Percentiles rank a stretch among this genome's conserved stretches.
Evolutionary conservation across 257 asterid species (phyloP).

Genomic region (Lantana camara): DNA sequence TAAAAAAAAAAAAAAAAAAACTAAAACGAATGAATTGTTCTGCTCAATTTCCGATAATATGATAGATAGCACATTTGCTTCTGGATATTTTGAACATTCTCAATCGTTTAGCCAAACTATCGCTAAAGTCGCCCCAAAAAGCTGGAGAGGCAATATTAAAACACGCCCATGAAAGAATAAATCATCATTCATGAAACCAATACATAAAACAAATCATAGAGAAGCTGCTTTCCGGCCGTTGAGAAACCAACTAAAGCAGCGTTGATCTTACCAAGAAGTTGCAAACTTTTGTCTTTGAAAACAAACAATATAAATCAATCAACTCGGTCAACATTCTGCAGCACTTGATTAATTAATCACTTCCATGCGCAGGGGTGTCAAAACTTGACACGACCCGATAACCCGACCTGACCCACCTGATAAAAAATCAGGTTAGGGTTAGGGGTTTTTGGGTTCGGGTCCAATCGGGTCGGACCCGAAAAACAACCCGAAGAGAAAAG

Average conservation of each 20-base stretch:
- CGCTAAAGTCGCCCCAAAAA: background rate
- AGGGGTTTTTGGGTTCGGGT: too few species aligned
- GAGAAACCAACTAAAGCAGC: background rate
- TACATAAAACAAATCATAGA: background rate
- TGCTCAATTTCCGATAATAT: too few species aligned
- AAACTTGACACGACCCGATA: too few species aligned
- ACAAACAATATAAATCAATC: too few species aligned
- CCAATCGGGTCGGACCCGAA: too few species aligned
- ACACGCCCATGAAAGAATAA: background rate
- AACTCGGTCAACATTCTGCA: background rate
- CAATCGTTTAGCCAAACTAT: background rate
- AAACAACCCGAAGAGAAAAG: too few species aligned
- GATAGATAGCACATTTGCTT: too few species aligned
- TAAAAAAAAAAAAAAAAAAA: too few species aligned
- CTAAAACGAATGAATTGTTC: too few species aligned
- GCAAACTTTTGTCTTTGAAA: background rate
- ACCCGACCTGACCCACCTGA: too few species aligned
- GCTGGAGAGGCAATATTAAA: background rate
- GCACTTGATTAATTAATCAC: background rate
- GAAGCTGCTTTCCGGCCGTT: background rate
- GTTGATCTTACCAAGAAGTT: constrained; percentile 4
- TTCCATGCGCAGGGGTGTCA: too few species aligned
- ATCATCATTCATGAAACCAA: background rate
- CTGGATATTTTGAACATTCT: background rate
- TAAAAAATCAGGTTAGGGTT: too few species aligned